phyloP scores from a whole-genome alignment of 2,329 filamentous ascomycete genomes.

The Neonectria sp. region DNA sequence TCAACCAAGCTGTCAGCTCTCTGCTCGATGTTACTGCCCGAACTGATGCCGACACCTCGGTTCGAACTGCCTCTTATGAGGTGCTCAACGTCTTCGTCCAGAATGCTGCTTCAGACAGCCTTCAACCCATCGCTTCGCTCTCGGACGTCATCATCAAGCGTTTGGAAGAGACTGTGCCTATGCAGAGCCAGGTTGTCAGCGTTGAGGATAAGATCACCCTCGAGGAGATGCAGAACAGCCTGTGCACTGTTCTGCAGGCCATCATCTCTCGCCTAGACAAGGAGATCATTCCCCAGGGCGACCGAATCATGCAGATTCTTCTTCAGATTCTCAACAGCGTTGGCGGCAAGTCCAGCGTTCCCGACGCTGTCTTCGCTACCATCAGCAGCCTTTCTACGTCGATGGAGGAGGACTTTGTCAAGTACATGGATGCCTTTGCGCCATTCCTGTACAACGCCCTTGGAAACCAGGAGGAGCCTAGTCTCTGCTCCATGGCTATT shows the following conservation, averaged over 20 bases:
- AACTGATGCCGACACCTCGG: constrained; percentile 85
- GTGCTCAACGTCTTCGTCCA: constrained; percentile 95
- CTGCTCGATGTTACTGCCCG: constrained; percentile 89
- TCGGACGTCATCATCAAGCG: constrained; percentile 92
- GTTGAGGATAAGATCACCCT: constrained; percentile 96
- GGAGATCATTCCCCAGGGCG: constrained; percentile 90
- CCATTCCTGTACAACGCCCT: constrained; percentile 96
- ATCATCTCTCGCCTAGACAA: constrained; percentile 93
- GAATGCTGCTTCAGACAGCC: constrained; percentile 89
- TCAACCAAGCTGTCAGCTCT: constrained; percentile 90
- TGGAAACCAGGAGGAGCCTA: constrained; percentile 94
- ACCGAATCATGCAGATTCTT: constrained; percentile 93
- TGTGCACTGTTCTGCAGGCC: constrained; percentile 90
- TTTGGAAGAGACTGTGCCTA: constrained; percentile 88
- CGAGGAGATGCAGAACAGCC: constrained; percentile 97
- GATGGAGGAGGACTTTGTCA: constrained; percentile 91
- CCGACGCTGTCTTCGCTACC: constrained; percentile 92
- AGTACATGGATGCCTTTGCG: constrained; percentile 97
- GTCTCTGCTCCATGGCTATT: constrained; percentile 96
- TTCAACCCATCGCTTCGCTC: constrained; percentile 84
- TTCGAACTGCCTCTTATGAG: constrained; percentile 96
- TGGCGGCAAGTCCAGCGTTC: constrained; percentile 90
- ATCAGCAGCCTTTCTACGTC: constrained; percentile 94
- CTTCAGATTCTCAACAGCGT: constrained; percentile 85
- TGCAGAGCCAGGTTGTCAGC: constrained; percentile 95